Evolutionary conservation across 441 rosid genomes (phyloP).

Genomic region (Capsella rubella): DNA sequence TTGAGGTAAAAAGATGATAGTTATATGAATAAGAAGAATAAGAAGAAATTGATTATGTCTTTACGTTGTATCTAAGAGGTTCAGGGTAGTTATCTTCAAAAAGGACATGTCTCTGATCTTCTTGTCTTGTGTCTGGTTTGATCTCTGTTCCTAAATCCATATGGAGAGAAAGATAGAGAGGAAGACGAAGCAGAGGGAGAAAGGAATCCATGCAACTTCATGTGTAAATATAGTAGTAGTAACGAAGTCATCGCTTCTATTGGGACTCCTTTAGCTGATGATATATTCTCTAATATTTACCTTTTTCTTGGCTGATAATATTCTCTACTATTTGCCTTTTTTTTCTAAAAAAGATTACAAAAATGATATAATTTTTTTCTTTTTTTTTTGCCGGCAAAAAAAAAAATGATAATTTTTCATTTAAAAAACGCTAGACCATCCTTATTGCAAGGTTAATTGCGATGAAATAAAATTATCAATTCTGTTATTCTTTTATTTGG

Average conservation of each 20-base stretch:
- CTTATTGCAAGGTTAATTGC: no score
- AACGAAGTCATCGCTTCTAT: constrained; percentile 27
- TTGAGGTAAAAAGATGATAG: neutral
- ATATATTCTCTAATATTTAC: constrained; percentile 36
- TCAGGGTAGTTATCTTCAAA: constrained; percentile 47
- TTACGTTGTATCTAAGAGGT: constrained; percentile 66
- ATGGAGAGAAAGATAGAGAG: constrained; percentile 17
- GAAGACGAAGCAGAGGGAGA: constrained; percentile 27
- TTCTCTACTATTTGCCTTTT: no score
- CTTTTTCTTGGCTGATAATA: neutral
- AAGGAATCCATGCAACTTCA: constrained; percentile 29
- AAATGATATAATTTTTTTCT: no score
- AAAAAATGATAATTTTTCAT: no score
- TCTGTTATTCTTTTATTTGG: neutral
- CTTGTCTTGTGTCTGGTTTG: constrained; percentile 40
- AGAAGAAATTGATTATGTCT: neutral
- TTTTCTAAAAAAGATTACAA: no score
- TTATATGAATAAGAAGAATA: neutral
- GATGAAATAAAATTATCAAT: no score
- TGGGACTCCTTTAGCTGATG: constrained; percentile 6
- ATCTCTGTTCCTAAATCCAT: constrained; percentile 44
- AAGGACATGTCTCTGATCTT: constrained; percentile 40
- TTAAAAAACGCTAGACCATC: no score
- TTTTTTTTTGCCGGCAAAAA: no score
- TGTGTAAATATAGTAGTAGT: constrained; percentile 33